These are phyloP conservation scores for Mimosa bimucronata DNA, from an alignment of 306 rosid species.

Conservation along the genomic window DNA sequence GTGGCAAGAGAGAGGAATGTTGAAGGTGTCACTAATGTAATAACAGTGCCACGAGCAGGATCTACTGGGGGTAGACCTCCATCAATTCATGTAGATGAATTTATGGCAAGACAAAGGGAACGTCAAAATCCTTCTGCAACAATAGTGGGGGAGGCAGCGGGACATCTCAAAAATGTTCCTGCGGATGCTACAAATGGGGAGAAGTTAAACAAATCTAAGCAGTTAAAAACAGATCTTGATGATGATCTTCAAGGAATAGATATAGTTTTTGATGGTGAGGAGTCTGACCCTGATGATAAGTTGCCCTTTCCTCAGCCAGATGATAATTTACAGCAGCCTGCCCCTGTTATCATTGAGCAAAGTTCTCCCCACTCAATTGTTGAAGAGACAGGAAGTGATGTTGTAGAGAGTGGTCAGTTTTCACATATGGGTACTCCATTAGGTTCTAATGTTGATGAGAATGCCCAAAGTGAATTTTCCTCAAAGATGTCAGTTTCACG, in stretches of 20 bases:
- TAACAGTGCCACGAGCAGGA: constrained; percentile 82
- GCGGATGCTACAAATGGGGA: constrained; percentile 58
- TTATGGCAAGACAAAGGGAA: constrained; percentile 98
- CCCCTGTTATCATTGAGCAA: constrained; percentile 73
- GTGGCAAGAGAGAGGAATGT: constrained; percentile 95
- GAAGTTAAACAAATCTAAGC: constrained; percentile 78
- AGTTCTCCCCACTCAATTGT: constrained; percentile 94
- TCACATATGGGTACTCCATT: constrained; percentile 70
- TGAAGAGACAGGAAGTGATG: constrained; percentile 93
- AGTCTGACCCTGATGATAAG: constrained; percentile 89
- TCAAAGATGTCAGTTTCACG: constrained; percentile 88
- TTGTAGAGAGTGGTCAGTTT: constrained; percentile 67
- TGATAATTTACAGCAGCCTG: constrained; percentile 80
- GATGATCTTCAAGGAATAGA: constrained; percentile 98
- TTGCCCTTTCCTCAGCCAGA: constrained; percentile 93
- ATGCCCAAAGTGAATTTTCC: constrained; percentile 80
- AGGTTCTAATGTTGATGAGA: constrained; percentile 77
- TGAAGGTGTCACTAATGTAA: constrained; percentile 77
- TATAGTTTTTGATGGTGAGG: constrained; percentile 95
- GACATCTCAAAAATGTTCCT: constrained; percentile 62
- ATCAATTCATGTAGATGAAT: constrained; percentile 97
- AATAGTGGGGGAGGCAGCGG: constrained; percentile 70
- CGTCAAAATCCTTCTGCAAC: constrained; percentile 82
- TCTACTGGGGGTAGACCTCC: constrained; percentile 97
- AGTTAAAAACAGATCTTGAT: constrained; percentile 79